Conservation (phyloP, 306 rosid genomes). For the Fragaria vesca region DNA sequence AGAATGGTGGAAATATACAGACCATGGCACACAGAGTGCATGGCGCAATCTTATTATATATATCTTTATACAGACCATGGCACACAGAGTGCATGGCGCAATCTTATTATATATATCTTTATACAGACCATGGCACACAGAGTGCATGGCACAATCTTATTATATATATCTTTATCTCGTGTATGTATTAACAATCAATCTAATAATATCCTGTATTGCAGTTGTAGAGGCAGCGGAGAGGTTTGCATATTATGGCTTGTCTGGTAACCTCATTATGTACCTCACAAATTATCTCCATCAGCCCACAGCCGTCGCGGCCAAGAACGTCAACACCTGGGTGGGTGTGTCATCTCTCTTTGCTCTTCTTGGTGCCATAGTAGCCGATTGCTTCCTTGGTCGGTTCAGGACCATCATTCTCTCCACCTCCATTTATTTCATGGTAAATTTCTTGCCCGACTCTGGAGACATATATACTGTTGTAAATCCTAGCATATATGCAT, state of each 20-base stretch:
- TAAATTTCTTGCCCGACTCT: slow-evolving; percentile 6
- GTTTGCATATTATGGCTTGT: slow-evolving; percentile 34
- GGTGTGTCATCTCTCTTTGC: slow-evolving; percentile 53
- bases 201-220: not conserved
- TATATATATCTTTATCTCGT: too few relatives aligned
- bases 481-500: too few relatives aligned
- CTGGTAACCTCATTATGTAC: slow-evolving; percentile 28
- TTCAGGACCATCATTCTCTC: slow-evolving; percentile 54
- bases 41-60: too few relatives aligned
- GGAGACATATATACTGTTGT: too few relatives aligned
- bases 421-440: slow-evolving; percentile 45
- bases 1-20: too few relatives aligned
- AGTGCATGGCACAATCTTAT: too few relatives aligned
- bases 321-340: slow-evolving; percentile 60
- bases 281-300: slow-evolving; percentile 40
- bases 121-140: too few relatives aligned
- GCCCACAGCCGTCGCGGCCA: slow-evolving; percentile 39
- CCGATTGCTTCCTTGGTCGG: slow-evolving; percentile 58
- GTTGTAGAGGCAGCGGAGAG: slow-evolving; percentile 44
- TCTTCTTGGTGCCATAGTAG: slow-evolving; percentile 52
- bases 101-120: too few relatives aligned
- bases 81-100: too few relatives aligned
- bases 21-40: too few relatives aligned
- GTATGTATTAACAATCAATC: too few relatives aligned
- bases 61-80: too few relatives aligned